A percentile compares a stretch with the other conserved stretches of the same genome.
phyloP scores from a whole-genome alignment of 2,329 filamentous ascomycete species.

The Kalaharituber pfeilii region DNA sequence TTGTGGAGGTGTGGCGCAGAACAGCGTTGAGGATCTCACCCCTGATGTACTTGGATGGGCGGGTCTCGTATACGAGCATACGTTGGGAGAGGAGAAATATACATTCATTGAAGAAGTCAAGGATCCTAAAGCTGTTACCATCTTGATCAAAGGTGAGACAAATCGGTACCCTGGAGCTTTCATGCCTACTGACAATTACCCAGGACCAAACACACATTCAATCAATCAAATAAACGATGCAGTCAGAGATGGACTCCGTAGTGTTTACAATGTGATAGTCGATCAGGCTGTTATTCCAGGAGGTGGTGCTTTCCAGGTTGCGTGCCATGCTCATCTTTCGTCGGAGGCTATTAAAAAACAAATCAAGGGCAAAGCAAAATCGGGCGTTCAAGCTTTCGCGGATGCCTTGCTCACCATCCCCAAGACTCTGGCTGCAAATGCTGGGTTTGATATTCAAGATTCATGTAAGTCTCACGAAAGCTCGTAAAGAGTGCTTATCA shows the following conservation, averaged over 20 bases:
- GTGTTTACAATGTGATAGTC: slow-evolving; percentile 99
- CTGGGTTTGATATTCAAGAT: slow-evolving; percentile 92
- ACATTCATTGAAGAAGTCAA: slow-evolving; percentile 98
- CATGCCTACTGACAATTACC: neutral
- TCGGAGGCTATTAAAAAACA: slow-evolving; percentile 74
- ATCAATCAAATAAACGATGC: slow-evolving; percentile 95
- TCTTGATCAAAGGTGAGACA: slow-evolving; percentile 96
- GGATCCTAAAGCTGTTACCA: slow-evolving; percentile 91
- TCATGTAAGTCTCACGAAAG: slow-evolving; percentile 45
- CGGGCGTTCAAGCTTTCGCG: slow-evolving; percentile 83
- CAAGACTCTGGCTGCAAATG: slow-evolving; percentile 91
- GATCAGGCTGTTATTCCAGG: slow-evolving; percentile 89
- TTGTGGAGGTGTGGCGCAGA: slow-evolving; percentile 79
- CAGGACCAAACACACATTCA: slow-evolving; percentile 69
- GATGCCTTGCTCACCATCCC: slow-evolving; percentile 90
- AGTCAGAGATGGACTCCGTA: slow-evolving; percentile 81
- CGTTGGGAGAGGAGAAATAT: slow-evolving; percentile 95
- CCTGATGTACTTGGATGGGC: slow-evolving; percentile 89
- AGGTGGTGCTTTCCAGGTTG: slow-evolving; percentile 88
- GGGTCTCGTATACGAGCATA: slow-evolving; percentile 90
- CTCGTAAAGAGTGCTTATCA: slow-evolving; percentile 2
- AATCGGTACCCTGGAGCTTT: neutral
- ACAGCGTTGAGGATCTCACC: slow-evolving; percentile 84
- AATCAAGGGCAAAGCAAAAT: slow-evolving; percentile 96
- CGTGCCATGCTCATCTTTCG: slow-evolving; percentile 70